Evolutionary conservation across 768 basidiomycete species (phyloP).

Genomic region (Collybia mongolica): DNA sequence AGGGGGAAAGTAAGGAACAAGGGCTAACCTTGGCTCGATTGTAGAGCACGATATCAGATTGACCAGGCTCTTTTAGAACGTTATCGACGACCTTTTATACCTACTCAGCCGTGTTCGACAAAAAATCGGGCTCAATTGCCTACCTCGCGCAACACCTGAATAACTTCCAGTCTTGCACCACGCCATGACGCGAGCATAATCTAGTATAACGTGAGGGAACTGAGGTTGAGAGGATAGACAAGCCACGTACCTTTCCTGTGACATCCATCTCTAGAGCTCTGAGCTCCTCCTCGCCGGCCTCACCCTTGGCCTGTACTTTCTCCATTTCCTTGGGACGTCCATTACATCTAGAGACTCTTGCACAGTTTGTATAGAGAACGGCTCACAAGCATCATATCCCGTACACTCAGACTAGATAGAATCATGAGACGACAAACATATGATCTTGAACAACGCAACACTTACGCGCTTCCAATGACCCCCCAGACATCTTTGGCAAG

Average conservation of each 20-base stretch:
- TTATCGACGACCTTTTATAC: conserved; percentile 71
- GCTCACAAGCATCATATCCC: conserved; percentile 65
- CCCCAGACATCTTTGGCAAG: conserved; percentile 97
- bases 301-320: conserved; percentile 85
- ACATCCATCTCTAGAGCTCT: conserved; percentile 88
- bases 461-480: conserved; percentile 93
- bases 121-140: background rate
- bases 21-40: conserved; percentile 79
- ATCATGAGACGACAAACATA: conserved; percentile 3
- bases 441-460: conserved; percentile 15
- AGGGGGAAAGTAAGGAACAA: background rate
- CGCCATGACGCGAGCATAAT: conserved; percentile 98
- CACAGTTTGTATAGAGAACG: background rate
- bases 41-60: conserved; percentile 66
- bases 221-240: background rate
- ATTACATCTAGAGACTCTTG: background rate
- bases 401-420: conserved; percentile 60
- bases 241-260: conserved; percentile 73
- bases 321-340: conserved; percentile 68
- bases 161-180: conserved; percentile 93
- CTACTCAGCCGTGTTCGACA: background rate
- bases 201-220: conserved; percentile 28
- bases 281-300: conserved; percentile 81
- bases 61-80: conserved; percentile 78
- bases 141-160: conserved; percentile 80